Evolutionary conservation across 441 rosid species (phyloP).

Genomic region (Aquilaria agallochum): DNA sequence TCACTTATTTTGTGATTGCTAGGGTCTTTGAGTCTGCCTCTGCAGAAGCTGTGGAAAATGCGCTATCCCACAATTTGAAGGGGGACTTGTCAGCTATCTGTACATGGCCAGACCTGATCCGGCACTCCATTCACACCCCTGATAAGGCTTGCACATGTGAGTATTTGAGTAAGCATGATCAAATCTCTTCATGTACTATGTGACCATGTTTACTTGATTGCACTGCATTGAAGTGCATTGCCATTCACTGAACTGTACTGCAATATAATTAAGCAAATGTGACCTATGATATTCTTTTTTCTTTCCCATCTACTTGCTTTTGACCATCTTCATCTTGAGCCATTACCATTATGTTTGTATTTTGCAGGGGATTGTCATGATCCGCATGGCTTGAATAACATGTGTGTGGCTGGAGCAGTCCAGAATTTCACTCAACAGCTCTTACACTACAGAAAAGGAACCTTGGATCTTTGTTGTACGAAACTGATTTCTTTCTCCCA

Average conservation of each 20-base stretch:
- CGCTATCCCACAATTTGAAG: conserved; percentile 54
- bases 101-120: conserved; percentile 88
- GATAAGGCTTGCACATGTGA: conserved; percentile 71
- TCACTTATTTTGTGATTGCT: not conserved
- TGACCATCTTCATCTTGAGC: too few species aligned
- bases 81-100: conserved; percentile 84
- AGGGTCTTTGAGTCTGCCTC: conserved; percentile 76
- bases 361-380: conserved; percentile 82
- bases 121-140: conserved; percentile 91
- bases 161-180: conserved; percentile 44
- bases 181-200: too few species aligned
- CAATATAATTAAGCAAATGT: not conserved
- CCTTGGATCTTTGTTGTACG: conserved; percentile 80
- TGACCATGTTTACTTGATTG: too few species aligned
- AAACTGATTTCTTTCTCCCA: too few species aligned
- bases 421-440: conserved; percentile 94
- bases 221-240: too few species aligned
- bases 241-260: too few species aligned
- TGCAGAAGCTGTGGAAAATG: conserved; percentile 59
- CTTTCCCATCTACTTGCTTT: too few species aligned
- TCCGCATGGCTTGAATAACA: conserved; percentile 40
- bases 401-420: conserved; percentile 86
- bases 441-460: conserved; percentile 71
- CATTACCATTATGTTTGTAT: not conserved
- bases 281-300: too few species aligned